These are phyloP conservation scores for Amanita jacksonii DNA, from an alignment of 768 basidiomycete species.

Conservation along the genomic window DNA sequence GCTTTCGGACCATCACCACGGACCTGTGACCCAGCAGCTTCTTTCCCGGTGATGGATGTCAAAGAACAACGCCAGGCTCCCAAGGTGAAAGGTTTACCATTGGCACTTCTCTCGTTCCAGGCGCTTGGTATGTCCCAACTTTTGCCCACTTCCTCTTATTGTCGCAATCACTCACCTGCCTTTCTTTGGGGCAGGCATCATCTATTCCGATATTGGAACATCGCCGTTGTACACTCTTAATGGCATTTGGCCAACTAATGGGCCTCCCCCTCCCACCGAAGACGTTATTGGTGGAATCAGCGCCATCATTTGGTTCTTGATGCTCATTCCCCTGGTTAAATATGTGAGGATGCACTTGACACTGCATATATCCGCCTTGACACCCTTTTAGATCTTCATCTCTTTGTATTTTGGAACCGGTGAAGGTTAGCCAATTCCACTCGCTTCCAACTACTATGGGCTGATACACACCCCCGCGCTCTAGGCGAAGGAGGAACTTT, in stretches of 20 bases:
- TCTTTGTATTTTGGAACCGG: constrained; percentile 2
- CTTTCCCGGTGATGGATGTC: not conserved
- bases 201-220: constrained; percentile 46
- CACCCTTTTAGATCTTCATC: not conserved
- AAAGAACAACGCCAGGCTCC: not conserved
- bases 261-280: constrained; percentile 40
- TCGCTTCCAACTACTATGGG: not conserved
- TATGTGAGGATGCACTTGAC: constrained; percentile 32
- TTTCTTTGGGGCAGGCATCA: constrained; percentile 31
- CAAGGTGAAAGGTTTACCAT: not conserved
- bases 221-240: constrained; percentile 58
- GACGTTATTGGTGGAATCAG: constrained; percentile 58
- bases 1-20: too few relatives aligned
- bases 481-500: constrained; percentile 62
- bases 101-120: constrained; percentile 26
- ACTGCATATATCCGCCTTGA: constrained; percentile 32
- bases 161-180: not conserved
- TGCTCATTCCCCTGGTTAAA: constrained; percentile 54
- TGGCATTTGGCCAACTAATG: constrained; percentile 47
- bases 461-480: not conserved
- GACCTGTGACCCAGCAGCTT: too few relatives aligned
- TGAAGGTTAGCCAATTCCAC: not conserved
- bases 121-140: constrained; percentile 17
- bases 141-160: not conserved
- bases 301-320: constrained; percentile 57